Evolutionary conservation across 2,329 filamentous ascomycete genomes (phyloP).

Genomic region (Scedosporium dehoogii): DNA sequence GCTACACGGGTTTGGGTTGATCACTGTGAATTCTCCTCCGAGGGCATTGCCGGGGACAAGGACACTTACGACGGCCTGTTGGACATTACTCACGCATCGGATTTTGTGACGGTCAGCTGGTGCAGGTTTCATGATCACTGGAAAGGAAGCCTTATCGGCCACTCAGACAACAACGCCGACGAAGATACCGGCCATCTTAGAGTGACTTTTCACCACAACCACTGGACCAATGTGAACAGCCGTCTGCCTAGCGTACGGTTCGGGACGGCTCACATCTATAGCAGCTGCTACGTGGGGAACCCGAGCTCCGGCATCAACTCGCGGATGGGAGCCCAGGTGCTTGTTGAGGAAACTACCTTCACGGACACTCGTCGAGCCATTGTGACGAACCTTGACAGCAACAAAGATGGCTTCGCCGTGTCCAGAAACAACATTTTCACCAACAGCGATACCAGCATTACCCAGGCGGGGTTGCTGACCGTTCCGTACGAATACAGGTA

Average conservation of each 20-base stretch:
- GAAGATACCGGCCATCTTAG: slow-evolving; percentile 49
- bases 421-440: slow-evolving; percentile 33
- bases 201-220: slow-evolving; percentile 52
- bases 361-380: slow-evolving; percentile 30
- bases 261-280: slow-evolving; percentile 44
- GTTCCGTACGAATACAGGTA: slow-evolving; percentile 23
- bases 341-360: slow-evolving; percentile 43
- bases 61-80: slow-evolving; percentile 33
- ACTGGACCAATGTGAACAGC: slow-evolving; percentile 50
- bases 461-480: slow-evolving; percentile 19
- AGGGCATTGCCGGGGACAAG: slow-evolving; percentile 25
- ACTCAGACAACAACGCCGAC: slow-evolving; percentile 46
- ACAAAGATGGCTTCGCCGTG: slow-evolving; percentile 31
- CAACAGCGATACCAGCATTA: slow-evolving; percentile 23
- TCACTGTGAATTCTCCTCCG: slow-evolving; percentile 29
- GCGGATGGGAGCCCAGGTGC: slow-evolving; percentile 39
- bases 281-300: slow-evolving; percentile 33
- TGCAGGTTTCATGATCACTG: slow-evolving; percentile 33
- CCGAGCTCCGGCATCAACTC: slow-evolving; percentile 40
- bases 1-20: slow-evolving; percentile 39
- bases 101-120: slow-evolving; percentile 32
- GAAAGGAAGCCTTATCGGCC: slow-evolving; percentile 51
- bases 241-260: slow-evolving; percentile 50
- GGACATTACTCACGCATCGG: slow-evolving; percentile 32
- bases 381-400: slow-evolving; percentile 31